phyloP scores from a whole-genome alignment of 2,329 filamentous ascomycete genomes.

The Trichoderma cornu-damae region DNA sequence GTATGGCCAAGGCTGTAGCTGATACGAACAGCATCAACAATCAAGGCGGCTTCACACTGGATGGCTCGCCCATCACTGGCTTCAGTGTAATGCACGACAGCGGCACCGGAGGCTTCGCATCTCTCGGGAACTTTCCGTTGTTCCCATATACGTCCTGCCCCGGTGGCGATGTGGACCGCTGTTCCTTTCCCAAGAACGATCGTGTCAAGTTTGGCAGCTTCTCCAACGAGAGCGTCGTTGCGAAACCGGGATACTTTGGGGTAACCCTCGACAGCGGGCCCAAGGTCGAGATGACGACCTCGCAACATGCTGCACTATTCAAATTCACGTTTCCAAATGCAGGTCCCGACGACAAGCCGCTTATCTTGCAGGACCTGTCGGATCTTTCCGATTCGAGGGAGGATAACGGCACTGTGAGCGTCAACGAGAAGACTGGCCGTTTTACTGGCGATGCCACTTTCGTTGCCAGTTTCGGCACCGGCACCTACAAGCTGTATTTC shows the following conservation, averaged over 20 bases:
- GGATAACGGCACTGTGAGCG: slow-evolving; percentile 51
- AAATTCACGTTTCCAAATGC: slow-evolving; percentile 55
- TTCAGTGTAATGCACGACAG: slow-evolving; percentile 57
- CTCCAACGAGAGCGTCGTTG: slow-evolving; percentile 46
- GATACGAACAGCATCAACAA: slow-evolving; percentile 44
- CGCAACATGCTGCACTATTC: slow-evolving; percentile 62
- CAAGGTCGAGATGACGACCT: slow-evolving; percentile 60
- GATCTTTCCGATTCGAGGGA: slow-evolving; percentile 58
- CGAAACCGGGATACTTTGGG: slow-evolving; percentile 61
- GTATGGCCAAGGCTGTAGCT: slow-evolving; percentile 53
- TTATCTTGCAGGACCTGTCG: slow-evolving; percentile 61
- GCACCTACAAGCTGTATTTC: slow-evolving; percentile 56
- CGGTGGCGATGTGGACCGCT: slow-evolving; percentile 56
- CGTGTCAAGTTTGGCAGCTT: slow-evolving; percentile 41
- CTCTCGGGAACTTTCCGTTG: slow-evolving; percentile 67
- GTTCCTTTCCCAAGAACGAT: slow-evolving; percentile 51
- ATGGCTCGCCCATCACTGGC: slow-evolving; percentile 46
- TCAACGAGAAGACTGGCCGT: slow-evolving; percentile 52
- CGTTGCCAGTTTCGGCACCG: slow-evolving; percentile 59
- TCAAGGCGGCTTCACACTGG: slow-evolving; percentile 53
- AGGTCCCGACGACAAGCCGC: slow-evolving; percentile 40
- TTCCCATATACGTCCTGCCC: slow-evolving; percentile 62
- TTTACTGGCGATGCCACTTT: slow-evolving; percentile 61
- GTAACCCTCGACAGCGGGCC: slow-evolving; percentile 55
- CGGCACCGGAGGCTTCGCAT: slow-evolving; percentile 54